Evolutionary conservation across 257 asterid species (phyloP).

Genomic region (Petunia axillaris): DNA sequence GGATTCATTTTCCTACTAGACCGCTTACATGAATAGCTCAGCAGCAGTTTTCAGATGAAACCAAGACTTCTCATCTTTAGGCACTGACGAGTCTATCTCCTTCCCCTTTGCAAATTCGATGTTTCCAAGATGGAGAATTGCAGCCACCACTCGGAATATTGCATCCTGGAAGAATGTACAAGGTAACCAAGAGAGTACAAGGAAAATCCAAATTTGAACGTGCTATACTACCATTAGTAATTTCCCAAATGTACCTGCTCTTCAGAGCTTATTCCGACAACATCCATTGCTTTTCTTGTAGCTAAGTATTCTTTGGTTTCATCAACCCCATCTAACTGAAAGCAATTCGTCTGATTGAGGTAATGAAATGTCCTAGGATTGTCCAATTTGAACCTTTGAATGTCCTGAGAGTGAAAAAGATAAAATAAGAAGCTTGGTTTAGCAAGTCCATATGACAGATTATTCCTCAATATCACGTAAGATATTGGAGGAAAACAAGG

Average conservation of each 20-base stretch:
- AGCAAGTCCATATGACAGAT: constrained; percentile 16
- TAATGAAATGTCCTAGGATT: constrained; percentile 91
- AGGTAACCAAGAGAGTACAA: constrained; percentile 17
- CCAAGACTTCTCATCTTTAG: constrained; percentile 94
- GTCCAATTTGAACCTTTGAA: constrained; percentile 75
- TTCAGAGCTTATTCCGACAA: constrained; percentile 86
- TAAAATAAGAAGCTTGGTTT: constrained; percentile 21
- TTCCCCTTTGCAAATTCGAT: constrained; percentile 87
- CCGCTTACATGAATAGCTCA: constrained; percentile 82
- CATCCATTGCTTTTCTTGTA: constrained; percentile 96
- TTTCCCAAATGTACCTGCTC: constrained; percentile 69
- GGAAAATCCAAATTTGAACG: neutral
- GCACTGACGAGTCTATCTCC: constrained; percentile 91
- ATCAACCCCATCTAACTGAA: constrained; percentile 77
- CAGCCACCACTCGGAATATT: constrained; percentile 94
- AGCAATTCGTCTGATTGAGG: constrained; percentile 90
- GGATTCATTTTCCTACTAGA: constrained; percentile 3
- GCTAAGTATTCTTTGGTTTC: constrained; percentile 82
- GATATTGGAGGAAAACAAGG: constrained; percentile 2
- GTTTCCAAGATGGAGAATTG: constrained; percentile 97
- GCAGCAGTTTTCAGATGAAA: constrained; percentile 91
- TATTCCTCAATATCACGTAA: constrained; percentile 16
- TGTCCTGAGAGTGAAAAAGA: constrained; percentile 55
- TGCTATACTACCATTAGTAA: neutral
- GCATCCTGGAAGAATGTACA: constrained; percentile 63